Evolutionary conservation across 208 protist species (phyloP), one percentile per base, ranked within the genome.

Genomic region (Leishmania mexicana): DNA sequence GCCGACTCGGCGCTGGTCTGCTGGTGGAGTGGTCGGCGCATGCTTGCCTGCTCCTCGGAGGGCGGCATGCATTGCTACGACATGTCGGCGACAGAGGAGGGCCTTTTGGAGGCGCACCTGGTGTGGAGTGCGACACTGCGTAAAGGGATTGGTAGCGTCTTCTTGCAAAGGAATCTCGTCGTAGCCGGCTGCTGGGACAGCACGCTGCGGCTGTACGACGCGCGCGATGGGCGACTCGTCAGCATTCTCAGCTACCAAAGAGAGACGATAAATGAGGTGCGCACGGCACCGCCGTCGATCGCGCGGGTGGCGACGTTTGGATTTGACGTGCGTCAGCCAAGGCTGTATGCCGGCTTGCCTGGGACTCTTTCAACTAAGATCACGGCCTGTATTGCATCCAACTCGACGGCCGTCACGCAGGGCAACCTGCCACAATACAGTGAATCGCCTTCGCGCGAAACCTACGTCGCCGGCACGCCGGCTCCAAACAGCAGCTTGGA

Each of bases 111-210:
- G 67, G 78, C 90, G 57, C 77, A 75, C 64, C 76, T 88, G 47
- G 47, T 75, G 42, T 97, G 94, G 92, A 87, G 90, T 53, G 62
- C 71, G 19, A 79, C 79, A 24, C 73, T 93, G 4, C 85, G 80
- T 60, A 95, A 94, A 78, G 92, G 94, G 42, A 60, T 97, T 35
- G 94, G 94, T 35, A 91, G 90, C 67, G 58, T 89, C 2, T 85
- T 81, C 28, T 49, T 95, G 28, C 84, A 94, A 57, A 87, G 85
- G 38, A 84, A 91, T 75, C 71, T 96, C 31, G 75, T 88, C 54
- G 76, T 97, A 11, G 67, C 91, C 10, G 94, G 92, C 8, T 89
- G 88, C 42, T 97, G 94, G 92, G 94, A 97, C 83, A 87, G 88
- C 73, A 94, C 88, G 17, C 67, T 96, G 73, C 92, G 94, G 51